A percentile compares a stretch with the other conserved stretches of the same genome.
phyloP scores from a whole-genome alignment of 2,329 filamentous ascomycete genomes.

The Tolypocladium ophioglossoides region DNA sequence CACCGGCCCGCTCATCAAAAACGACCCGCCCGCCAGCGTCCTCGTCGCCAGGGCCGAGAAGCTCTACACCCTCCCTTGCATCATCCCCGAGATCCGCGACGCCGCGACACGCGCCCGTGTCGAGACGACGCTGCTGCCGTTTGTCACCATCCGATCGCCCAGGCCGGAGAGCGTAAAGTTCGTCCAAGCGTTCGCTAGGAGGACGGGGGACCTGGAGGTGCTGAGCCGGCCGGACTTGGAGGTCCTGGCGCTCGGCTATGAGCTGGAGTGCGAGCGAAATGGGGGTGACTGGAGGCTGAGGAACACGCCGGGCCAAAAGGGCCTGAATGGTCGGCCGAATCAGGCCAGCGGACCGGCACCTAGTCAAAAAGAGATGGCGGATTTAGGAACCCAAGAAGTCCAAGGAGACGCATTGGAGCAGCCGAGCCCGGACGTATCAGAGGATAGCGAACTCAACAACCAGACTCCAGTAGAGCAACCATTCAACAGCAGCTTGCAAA shows the following conservation, averaged over 20 bases:
- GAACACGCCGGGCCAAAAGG: constrained; percentile 67
- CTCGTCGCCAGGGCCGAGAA: constrained; percentile 67
- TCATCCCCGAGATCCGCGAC: constrained; percentile 83
- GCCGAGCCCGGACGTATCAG: not conserved
- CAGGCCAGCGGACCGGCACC: not conserved
- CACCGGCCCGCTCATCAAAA: constrained; percentile 87
- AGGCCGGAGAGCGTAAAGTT: constrained; percentile 67
- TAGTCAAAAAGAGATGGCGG: constrained; percentile 27
- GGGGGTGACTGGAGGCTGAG: constrained; percentile 81
- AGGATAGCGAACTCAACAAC: not conserved
- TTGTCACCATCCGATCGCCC: constrained; percentile 68
- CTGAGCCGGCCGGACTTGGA: constrained; percentile 84
- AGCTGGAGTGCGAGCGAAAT: constrained; percentile 86
- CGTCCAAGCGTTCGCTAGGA: constrained; percentile 74
- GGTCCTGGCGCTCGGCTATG: constrained; percentile 81
- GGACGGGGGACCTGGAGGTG: constrained; percentile 81
- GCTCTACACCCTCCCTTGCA: constrained; percentile 74
- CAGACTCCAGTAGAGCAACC: not conserved
- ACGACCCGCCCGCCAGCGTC: constrained; percentile 75
- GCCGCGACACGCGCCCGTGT: constrained; percentile 68
- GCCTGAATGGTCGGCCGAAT: constrained; percentile 53
- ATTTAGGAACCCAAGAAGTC: constrained; percentile 13
- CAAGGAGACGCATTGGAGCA: constrained; percentile 14
- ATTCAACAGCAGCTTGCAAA: constrained; percentile 9
- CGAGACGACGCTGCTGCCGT: constrained; percentile 76